phyloP scores from a whole-genome alignment of 768 basidiomycete species.

The Psilocybe subaeruginosa region DNA sequence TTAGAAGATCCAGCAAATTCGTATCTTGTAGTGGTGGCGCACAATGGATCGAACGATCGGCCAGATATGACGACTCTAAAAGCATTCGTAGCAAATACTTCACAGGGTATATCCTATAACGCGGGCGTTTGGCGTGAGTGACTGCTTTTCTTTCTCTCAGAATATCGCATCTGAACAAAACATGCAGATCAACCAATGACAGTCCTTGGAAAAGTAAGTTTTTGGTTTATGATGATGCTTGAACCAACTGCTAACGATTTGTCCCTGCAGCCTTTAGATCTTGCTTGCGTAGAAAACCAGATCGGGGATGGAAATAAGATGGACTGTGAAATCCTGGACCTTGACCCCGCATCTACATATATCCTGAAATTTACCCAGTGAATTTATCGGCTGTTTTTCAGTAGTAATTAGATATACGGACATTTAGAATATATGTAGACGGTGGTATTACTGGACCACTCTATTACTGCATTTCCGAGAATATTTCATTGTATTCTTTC shows the following conservation, averaged over 20 bases:
- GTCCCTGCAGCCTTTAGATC: constrained; percentile 62
- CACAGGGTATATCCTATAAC: constrained; percentile 88
- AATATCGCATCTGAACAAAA: constrained; percentile 11
- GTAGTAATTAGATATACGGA: background rate
- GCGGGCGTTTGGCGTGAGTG: constrained; percentile 89
- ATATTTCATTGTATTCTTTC: no score
- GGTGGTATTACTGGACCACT: background rate
- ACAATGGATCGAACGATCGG: constrained; percentile 73
- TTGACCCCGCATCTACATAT: constrained; percentile 37
- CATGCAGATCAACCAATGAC: constrained; percentile 90
- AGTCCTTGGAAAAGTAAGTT: constrained; percentile 66
- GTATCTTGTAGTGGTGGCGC: constrained; percentile 88
- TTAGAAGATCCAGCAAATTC: constrained; percentile 49
- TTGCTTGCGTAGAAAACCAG: constrained; percentile 93
- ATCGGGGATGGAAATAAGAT: constrained; percentile 74
- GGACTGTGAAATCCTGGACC: constrained; percentile 87
- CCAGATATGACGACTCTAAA: constrained; percentile 77
- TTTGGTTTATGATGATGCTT: background rate
- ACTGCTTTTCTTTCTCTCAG: background rate
- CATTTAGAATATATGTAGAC: background rate
- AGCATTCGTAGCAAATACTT: constrained; percentile 79
- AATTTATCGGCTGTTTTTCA: background rate
- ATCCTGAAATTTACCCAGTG: constrained; percentile 33
- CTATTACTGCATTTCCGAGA: no score
- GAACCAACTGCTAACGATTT: constrained; percentile 18